Conservation (phyloP, 805 yeast genomes). For the Yarrowia hollandica region DNA sequence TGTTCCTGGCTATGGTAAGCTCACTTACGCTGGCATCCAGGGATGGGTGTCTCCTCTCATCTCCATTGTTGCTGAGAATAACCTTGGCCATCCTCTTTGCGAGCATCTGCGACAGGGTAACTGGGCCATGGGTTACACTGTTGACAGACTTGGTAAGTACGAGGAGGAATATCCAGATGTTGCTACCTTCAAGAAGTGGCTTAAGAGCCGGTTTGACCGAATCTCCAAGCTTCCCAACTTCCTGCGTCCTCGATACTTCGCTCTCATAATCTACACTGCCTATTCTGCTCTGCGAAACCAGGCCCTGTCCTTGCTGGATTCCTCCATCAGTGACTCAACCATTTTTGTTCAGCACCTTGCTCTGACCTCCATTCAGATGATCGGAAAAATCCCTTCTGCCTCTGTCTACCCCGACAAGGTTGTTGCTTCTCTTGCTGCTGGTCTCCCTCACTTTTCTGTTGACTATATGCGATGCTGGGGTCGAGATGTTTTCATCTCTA, state of each 20-base stretch:
- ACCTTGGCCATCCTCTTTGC: slow-evolving; percentile 81
- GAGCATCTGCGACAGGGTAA: slow-evolving; percentile 76
- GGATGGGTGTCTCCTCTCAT: slow-evolving; percentile 82
- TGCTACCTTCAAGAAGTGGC: slow-evolving; percentile 64
- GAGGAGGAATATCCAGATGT: slow-evolving; percentile 50
- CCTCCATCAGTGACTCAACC: slow-evolving; percentile 59
- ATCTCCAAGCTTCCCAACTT: slow-evolving; percentile 72
- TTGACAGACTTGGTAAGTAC: slow-evolving; percentile 61
- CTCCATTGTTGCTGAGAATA: slow-evolving; percentile 62
- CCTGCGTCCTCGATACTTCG: slow-evolving; percentile 83
- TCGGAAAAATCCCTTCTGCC: slow-evolving; percentile 69
- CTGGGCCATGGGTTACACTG: slow-evolving; percentile 86
- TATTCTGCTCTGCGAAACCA: slow-evolving; percentile 77
- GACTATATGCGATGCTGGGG: slow-evolving; percentile 99
- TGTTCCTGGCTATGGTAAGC: slow-evolving; percentile 70
- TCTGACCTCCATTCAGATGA: slow-evolving; percentile 83
- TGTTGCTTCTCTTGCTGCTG: slow-evolving; percentile 87
- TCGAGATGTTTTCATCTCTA: slow-evolving; percentile 86
- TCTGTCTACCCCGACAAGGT: slow-evolving; percentile 63
- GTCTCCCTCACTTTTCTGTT: slow-evolving; percentile 88
- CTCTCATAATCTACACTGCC: slow-evolving; percentile 75
- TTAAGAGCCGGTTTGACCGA: slow-evolving; percentile 60
- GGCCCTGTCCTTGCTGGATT: slow-evolving; percentile 59
- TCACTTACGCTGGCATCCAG: slow-evolving; percentile 87
- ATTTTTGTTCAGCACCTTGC: slow-evolving; percentile 78